Conservation (phyloP, 192 early-diverging fungal genomes). For the Linnemannia elongata region DNA sequence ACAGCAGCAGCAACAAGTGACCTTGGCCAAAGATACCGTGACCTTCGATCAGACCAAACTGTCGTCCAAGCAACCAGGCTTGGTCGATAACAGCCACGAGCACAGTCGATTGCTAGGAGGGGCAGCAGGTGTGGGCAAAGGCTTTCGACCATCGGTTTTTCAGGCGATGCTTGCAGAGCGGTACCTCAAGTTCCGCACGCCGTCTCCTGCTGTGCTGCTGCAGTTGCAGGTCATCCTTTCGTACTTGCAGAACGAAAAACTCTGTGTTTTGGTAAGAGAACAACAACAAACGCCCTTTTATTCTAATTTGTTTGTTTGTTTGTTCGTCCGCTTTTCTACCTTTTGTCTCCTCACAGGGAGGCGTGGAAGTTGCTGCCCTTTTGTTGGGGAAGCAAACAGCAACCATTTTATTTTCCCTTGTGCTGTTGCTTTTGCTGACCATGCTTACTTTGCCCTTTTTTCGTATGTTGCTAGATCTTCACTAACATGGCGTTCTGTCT, state of each 20-base stretch:
- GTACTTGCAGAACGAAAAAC: constrained; percentile 64
- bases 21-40: neutral
- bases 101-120: constrained; percentile 35
- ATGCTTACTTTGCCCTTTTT: neutral
- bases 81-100: constrained; percentile 18
- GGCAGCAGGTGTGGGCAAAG: constrained; percentile 39
- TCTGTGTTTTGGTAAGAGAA: constrained; percentile 58
- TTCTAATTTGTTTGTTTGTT: neutral
- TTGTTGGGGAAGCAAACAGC: neutral
- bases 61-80: neutral
- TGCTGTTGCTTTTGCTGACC: neutral
- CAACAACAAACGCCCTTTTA: neutral
- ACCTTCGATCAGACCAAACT: neutral
- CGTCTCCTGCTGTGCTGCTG: constrained; percentile 41
- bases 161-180: constrained; percentile 56
- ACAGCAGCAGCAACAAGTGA: constrained; percentile 3
- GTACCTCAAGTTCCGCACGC: constrained; percentile 49
- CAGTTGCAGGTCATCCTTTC: constrained; percentile 50
- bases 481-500: constrained; percentile 63
- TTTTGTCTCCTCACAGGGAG: neutral
- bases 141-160: constrained; percentile 54
- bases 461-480: constrained; percentile 45
- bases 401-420: neutral
- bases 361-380: neutral
- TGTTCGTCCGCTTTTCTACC: neutral